Base-by-base conservation (phyloP, 331 rosid species). In the Erythrophleum ivorense region DNA sequence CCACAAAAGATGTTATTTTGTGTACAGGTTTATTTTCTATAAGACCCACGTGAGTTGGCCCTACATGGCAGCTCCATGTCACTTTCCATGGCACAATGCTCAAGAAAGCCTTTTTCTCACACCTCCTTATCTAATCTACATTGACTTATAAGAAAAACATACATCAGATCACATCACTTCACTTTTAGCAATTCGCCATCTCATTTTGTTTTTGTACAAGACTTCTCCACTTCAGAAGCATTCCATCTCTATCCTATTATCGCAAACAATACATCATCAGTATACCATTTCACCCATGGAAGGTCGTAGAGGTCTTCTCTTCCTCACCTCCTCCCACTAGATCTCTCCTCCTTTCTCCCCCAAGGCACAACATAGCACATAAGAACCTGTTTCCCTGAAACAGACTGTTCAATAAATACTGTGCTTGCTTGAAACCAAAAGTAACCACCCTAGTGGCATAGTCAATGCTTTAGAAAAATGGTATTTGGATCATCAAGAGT, bases 401-500 rank as follows among this genome's bases (percentile, higher is more conserved):
- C 46, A 63, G 34, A 58, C 24, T 7, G 41, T 36, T 55, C 24
- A 21, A 74, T n/a, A 21, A 62, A 52, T 7, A 54, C 11, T 1
- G 18, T 53, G 5, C 55, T 6, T 45, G 62, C 71, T 19, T 46
- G 83, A 21, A 52, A 81, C n/a, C 41, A 60, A 65, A 75, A 68
- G 52, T 19, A 68, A 5, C n/a, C 43, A 33, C 5, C 71, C 7
- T 2, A 41, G 11, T n/a, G 60, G 50, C 38, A 67, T 24, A 57
- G 53, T 43, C n/a, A 19, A 36, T 55, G 72, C 46, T 14, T 34
- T 68, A 74, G 16, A 68, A 67, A 54, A 75, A 69, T 50, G 65
- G n/a, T 63, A 52, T 80, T 33, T 50, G 38, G 79, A 75, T 15
- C 63, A 68, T 73, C 52, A 65, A 62, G 21, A 40, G 31, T 78